These are phyloP conservation scores for Kalanchoe fedtschenkoi DNA, from an alignment of 164 flowering plant genomes.

Conservation along the genomic window DNA sequence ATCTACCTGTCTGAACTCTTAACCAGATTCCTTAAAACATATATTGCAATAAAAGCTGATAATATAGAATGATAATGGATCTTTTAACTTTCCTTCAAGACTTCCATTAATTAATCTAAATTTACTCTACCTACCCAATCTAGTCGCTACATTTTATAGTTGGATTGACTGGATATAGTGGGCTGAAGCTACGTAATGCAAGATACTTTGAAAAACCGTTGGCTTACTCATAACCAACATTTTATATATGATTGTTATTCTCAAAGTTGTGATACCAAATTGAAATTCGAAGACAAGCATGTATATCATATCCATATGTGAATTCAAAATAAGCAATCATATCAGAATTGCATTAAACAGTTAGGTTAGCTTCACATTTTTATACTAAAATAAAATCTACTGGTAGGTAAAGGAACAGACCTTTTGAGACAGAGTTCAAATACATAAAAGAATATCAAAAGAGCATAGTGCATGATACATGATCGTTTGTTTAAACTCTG, in stretches of 20 bases:
- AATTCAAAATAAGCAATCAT: background rate
- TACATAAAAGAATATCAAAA: background rate
- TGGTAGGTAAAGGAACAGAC: background rate
- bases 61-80: background rate
- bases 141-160: too few relatives aligned
- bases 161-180: too few relatives aligned
- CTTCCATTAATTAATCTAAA: background rate
- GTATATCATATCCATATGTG: background rate
- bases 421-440: background rate
- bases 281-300: background rate
- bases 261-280: background rate
- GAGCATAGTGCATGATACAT: constrained; percentile 1
- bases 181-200: too few relatives aligned
- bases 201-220: background rate
- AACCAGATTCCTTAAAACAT: background rate
- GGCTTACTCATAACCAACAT: background rate
- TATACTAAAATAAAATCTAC: background rate
- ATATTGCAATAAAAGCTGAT: background rate
- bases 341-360: background rate
- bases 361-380: background rate
- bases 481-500: background rate
- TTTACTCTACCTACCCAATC: too few relatives aligned
- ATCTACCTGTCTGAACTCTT: background rate
- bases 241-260: background rate
- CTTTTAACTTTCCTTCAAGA: background rate